Percentiles rank a stretch among this genome's conserved stretches.
These are phyloP conservation scores for Colletotrichum orchidophilum DNA, from an alignment of 2,329 filamentous ascomycete genomes.

Conservation along the genomic window DNA sequence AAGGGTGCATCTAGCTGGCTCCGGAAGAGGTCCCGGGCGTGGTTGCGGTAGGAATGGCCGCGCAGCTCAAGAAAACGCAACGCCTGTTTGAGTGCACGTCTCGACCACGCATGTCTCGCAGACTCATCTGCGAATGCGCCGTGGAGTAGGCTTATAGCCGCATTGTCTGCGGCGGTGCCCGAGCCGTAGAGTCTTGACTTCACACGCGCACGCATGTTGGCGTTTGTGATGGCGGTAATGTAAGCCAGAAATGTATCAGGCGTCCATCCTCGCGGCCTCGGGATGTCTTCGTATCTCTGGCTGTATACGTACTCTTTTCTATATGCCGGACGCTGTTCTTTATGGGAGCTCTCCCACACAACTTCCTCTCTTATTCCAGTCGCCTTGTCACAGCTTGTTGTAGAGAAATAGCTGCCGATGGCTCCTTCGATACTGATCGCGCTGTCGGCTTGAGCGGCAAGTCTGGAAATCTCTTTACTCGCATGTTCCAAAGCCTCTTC, in stretches of 20 bases:
- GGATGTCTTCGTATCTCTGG: constrained; percentile 48
- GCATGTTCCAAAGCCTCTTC: constrained; percentile 26
- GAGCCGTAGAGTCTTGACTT: constrained; percentile 47
- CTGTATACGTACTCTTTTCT: neutral
- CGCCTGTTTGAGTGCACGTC: constrained; percentile 53
- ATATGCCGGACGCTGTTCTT: constrained; percentile 11
- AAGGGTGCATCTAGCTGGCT: constrained; percentile 48
- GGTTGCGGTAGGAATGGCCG: constrained; percentile 39
- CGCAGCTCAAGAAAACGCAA: constrained; percentile 49
- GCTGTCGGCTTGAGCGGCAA: neutral
- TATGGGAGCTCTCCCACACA: constrained; percentile 14
- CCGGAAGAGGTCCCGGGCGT: constrained; percentile 46
- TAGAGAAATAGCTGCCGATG: neutral
- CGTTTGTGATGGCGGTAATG: constrained; percentile 51
- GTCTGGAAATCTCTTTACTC: constrained; percentile 8
- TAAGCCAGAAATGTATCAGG: constrained; percentile 52
- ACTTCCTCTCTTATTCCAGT: neutral
- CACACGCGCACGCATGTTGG: constrained; percentile 45
- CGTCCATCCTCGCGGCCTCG: constrained; percentile 53
- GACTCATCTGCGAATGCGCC: constrained; percentile 49
- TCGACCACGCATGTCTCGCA: constrained; percentile 47
- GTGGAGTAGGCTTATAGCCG: constrained; percentile 50
- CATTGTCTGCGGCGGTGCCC: constrained; percentile 45
- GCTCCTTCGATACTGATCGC: neutral
- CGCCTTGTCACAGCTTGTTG: neutral